Evolutionary conservation across 257 asterid species (phyloP).

Genomic region (Gardenia jasminoides): DNA sequence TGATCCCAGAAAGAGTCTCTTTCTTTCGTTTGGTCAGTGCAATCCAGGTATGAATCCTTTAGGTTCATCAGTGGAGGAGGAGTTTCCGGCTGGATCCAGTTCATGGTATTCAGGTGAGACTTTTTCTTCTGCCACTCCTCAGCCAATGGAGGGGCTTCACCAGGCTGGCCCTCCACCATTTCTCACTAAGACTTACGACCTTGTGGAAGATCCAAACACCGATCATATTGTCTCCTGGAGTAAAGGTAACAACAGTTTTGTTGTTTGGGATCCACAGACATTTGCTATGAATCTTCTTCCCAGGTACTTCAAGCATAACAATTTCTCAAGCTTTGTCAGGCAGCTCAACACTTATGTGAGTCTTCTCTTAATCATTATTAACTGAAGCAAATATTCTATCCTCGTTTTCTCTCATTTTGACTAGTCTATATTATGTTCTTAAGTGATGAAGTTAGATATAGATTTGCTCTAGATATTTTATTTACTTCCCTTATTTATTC

Average conservation of each 20-base stretch:
- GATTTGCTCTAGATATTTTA: slow-evolving; percentile 21
- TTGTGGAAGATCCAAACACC: slow-evolving; percentile 65
- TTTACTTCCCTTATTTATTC: not conserved
- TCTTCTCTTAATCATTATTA: not conserved
- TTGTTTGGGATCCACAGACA: slow-evolving; percentile 73
- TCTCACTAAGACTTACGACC: slow-evolving; percentile 67
- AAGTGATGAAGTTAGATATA: not conserved
- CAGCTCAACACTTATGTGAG: slow-evolving; percentile 84
- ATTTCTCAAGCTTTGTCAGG: slow-evolving; percentile 79
- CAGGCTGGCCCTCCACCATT: slow-evolving; percentile 67
- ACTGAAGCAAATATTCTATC: not conserved
- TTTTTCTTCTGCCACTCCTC: slow-evolving; percentile 29
- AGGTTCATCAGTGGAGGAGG: slow-evolving; percentile 30
- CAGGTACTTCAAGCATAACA: slow-evolving; percentile 74
- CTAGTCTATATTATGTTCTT: not conserved
- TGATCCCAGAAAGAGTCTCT: not conserved
- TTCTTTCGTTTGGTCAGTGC: not conserved
- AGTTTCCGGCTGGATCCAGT: slow-evolving; percentile 25
- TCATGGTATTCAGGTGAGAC: slow-evolving; percentile 19
- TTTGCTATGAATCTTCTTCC: slow-evolving; percentile 69
- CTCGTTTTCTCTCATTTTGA: not conserved
- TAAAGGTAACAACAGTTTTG: slow-evolving; percentile 68
- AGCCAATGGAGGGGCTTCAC: slow-evolving; percentile 53
- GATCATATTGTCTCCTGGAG: slow-evolving; percentile 64
- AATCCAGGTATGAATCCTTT: slow-evolving; percentile 31